Base-by-base conservation (phyloP, 768 basidiomycete species). In the Tylopilus sp. region DNA sequence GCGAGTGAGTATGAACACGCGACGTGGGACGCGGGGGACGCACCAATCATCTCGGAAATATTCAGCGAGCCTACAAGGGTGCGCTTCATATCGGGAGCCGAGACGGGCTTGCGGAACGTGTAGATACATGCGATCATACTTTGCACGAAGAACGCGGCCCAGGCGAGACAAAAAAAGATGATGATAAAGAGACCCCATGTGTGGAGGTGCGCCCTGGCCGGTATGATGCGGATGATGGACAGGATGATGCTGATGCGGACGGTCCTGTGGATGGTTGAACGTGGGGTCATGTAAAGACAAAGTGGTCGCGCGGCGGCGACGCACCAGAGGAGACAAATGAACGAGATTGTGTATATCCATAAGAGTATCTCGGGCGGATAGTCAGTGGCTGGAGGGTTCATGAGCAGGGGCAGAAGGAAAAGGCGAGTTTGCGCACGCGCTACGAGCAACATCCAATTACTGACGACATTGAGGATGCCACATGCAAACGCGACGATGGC, bases 161-260 rank as follows among this genome's bases (percentile, higher is more conserved):
- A 61, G 1, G 42, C 1, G 15, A 57, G 22, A 22, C 54, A 22
- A 40, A 58, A 62, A 6, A 62, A 20, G 5, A 20, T 1, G 21
- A 48, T 41, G 26, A 64, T 49, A 17, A 9, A 1, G 22, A 57
- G 36, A 12, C 56, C 47, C 22, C 38, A 45, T 20, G 21, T 31
- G 11, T 53, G 48, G 46, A 61, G 56, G 9, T 48, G 44, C 33
- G 47, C 63, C 12, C 25, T 26, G 8, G 30, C 9, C 4, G 55
- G 59, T 43, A 64, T 48, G 7, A 61, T 36, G 17, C 61, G 61
- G 45, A 51, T 21, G 22, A 64, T 55, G 12, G 61, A 62, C 22
- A 44, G 52, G 2, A 62, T 35, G 1, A 62, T 54, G 47, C 61
- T 62, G 38, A 57, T 44, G n/a, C 61, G 62, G 25, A 64, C 56